Conservation (phyloP, 139 green algal species). For the Chlorella sp. region DNA sequence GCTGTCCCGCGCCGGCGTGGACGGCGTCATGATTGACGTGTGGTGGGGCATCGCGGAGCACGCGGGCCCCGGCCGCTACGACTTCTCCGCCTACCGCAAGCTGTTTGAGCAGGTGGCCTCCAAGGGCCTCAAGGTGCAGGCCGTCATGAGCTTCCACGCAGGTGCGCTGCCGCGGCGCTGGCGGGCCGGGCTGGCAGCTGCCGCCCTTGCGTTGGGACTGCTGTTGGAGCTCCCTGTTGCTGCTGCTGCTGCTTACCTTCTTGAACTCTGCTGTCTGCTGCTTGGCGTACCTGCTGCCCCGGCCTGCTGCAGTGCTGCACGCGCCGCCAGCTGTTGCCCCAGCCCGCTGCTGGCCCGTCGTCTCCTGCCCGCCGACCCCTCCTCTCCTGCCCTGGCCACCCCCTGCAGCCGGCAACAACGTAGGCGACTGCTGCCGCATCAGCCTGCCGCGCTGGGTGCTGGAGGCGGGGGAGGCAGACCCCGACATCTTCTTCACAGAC, state of each 20-base stretch:
- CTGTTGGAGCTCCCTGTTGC: too few relatives aligned
- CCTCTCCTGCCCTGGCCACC: not conserved
- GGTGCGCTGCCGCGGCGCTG: slow-evolving; percentile 42
- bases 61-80: slow-evolving; percentile 74
- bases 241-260: not conserved
- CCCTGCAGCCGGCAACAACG: slow-evolving; percentile 81
- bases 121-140: slow-evolving; percentile 78
- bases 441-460: slow-evolving; percentile 94
- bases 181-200: not conserved
- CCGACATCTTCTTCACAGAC: slow-evolving; percentile 98
- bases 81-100: slow-evolving; percentile 85
- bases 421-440: slow-evolving; percentile 93
- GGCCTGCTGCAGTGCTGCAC: not conserved
- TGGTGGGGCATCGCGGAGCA: slow-evolving; percentile 93
- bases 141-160: slow-evolving; percentile 94
- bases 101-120: slow-evolving; percentile 66
- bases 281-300: not conserved
- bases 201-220: too few relatives aligned
- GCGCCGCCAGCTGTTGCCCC: not conserved
- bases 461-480: slow-evolving; percentile 85
- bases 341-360: too few relatives aligned
- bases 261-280: not conserved
- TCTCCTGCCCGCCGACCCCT: not conserved
- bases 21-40: slow-evolving; percentile 95
- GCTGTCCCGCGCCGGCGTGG: slow-evolving; percentile 81